phyloP scores from a whole-genome alignment of 164 flowering plant genomes.

The Kalanchoe fedtschenkoi region DNA sequence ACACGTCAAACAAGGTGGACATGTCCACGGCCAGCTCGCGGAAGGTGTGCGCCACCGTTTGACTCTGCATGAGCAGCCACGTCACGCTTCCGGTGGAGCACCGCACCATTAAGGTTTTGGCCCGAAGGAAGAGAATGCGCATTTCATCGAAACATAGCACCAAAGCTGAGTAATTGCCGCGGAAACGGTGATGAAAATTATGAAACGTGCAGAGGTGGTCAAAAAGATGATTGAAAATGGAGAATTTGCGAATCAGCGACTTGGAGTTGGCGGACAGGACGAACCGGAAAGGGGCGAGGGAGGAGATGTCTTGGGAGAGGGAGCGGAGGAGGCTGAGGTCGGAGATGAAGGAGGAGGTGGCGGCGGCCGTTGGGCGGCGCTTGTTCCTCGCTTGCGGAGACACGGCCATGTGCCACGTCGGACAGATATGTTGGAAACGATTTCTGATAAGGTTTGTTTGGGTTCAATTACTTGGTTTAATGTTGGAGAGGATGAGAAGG shows the following conservation, averaged over 20 bases:
- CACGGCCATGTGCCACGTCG: no score
- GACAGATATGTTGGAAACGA: no score
- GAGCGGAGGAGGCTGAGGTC: slow-evolving; percentile 36
- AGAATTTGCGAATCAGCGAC: neutral
- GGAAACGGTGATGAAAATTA: neutral
- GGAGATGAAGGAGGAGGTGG: slow-evolving; percentile 35
- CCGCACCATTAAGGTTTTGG: slow-evolving; percentile 44
- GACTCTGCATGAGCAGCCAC: slow-evolving; percentile 45
- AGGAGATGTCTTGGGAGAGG: slow-evolving; percentile 44
- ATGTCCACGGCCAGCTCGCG: slow-evolving; percentile 48
- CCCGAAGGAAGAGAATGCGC: slow-evolving; percentile 47
- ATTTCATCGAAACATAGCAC: slow-evolving; percentile 48
- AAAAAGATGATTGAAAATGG: neutral
- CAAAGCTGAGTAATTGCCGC: neutral
- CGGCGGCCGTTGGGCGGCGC: no score
- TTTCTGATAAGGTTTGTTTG: no score
- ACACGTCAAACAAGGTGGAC: slow-evolving; percentile 62
- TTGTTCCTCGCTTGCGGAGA: no score
- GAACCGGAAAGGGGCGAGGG: slow-evolving; percentile 22
- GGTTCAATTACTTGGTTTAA: no score
- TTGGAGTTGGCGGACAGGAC: slow-evolving; percentile 30
- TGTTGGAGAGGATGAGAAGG: no score
- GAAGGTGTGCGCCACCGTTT: slow-evolving; percentile 32
- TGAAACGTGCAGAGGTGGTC: neutral
- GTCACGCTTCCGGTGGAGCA: slow-evolving; percentile 38